phyloP scores from a whole-genome alignment of 2,329 filamentous ascomycete genomes.

The Sordariomycetes sp. region DNA sequence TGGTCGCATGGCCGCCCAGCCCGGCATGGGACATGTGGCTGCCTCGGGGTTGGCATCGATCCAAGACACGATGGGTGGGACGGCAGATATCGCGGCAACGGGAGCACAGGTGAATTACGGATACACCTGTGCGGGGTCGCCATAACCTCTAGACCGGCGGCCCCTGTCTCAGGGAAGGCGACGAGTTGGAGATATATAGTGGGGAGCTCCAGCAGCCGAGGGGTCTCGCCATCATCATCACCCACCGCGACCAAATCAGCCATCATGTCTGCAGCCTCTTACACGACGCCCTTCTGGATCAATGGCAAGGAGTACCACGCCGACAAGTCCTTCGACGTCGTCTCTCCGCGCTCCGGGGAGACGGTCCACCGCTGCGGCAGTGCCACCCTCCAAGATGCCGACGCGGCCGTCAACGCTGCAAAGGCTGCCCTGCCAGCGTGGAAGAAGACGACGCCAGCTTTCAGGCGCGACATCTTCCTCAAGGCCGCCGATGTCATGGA shows the following conservation, averaged over 20 bases:
- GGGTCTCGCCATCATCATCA: background rate
- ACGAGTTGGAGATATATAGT: too few relatives aligned
- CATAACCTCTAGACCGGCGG: too few relatives aligned
- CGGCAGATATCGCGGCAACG: too few relatives aligned
- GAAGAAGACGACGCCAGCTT: slow-evolving; percentile 49
- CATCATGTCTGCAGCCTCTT: too few relatives aligned
- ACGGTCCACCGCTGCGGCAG: slow-evolving; percentile 47
- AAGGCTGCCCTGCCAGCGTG: slow-evolving; percentile 61
- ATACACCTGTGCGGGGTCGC: too few relatives aligned
- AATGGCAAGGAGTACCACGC: slow-evolving; percentile 34
- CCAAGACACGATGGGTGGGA: too few relatives aligned
- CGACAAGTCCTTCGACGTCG: slow-evolving; percentile 42
- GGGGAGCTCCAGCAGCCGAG: too few relatives aligned
- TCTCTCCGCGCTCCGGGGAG: slow-evolving; percentile 42
- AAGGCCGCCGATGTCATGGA: slow-evolving; percentile 59
- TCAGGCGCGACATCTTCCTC: slow-evolving; percentile 61
- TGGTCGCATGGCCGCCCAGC: too few relatives aligned
- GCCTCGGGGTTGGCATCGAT: too few relatives aligned
- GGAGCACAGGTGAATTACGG: too few relatives aligned
- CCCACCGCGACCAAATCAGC: background rate
- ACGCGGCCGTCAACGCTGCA: slow-evolving; percentile 43
- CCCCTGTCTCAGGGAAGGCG: too few relatives aligned
- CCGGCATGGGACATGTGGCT: too few relatives aligned
- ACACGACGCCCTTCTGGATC: slow-evolving; percentile 30
- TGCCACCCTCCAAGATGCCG: slow-evolving; percentile 45